Conservation (phyloP, 768 basidiomycete species). For the Phlegmacium glaucopus region DNA sequence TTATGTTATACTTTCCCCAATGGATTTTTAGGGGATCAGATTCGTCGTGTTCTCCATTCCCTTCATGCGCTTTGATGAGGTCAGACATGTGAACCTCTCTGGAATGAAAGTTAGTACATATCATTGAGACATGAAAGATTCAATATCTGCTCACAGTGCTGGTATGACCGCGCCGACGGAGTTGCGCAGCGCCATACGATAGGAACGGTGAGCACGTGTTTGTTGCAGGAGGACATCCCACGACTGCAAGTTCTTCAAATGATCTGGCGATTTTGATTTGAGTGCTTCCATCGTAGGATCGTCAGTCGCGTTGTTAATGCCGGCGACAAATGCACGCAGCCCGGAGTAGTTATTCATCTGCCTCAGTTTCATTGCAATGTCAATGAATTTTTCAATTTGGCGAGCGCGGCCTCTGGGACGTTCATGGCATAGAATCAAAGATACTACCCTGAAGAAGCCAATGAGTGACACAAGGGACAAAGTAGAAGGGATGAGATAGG, state of each 20-base stretch:
- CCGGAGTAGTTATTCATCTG: constrained; percentile 90
- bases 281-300: constrained; percentile 77
- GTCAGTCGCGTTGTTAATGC: constrained; percentile 82
- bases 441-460: constrained; percentile 66
- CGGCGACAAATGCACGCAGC: constrained; percentile 89
- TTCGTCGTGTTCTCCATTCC: constrained; percentile 69
- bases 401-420: constrained; percentile 69
- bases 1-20: constrained; percentile 95
- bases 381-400: constrained; percentile 87
- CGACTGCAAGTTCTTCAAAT: constrained; percentile 73
- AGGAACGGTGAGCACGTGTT: constrained; percentile 81
- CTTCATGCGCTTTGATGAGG: constrained; percentile 82
- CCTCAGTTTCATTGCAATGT: constrained; percentile 78
- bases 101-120: constrained; percentile 4
- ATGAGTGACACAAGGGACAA: background rate
- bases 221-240: constrained; percentile 85
- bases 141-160: constrained; percentile 53
- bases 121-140: background rate
- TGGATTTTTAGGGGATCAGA: constrained; percentile 74
- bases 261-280: constrained; percentile 60
- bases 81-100: constrained; percentile 93
- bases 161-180: constrained; percentile 88
- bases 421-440: constrained; percentile 86
- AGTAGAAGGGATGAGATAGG: background rate
- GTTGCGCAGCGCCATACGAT: constrained; percentile 83